Conservation (phyloP, 2,329 filamentous ascomycete genomes). For the Aspergillus sp. region DNA sequence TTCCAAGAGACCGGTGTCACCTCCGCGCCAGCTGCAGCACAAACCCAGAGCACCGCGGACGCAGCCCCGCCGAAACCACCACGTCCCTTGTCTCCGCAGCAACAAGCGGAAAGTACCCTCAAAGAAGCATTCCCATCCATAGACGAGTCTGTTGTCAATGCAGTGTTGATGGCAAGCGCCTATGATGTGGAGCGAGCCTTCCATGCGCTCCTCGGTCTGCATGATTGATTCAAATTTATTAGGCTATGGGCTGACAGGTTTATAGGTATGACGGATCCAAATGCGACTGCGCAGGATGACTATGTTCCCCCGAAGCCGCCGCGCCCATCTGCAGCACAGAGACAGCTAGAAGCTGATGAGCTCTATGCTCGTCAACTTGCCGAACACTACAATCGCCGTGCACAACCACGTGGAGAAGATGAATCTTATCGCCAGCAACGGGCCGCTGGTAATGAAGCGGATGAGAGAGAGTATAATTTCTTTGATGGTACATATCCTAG, state of each 20-base stretch:
- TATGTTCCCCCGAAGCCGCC: slow-evolving; percentile 73
- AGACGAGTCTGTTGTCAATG: slow-evolving; percentile 77
- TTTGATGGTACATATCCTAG: slow-evolving; percentile 62
- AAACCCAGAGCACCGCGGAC: slow-evolving; percentile 28
- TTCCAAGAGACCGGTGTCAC: slow-evolving; percentile 45
- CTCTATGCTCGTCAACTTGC: slow-evolving; percentile 88
- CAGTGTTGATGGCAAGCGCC: slow-evolving; percentile 80
- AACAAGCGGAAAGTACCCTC: slow-evolving; percentile 83
- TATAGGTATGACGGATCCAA: slow-evolving; percentile 75
- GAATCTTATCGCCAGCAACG: slow-evolving; percentile 46
- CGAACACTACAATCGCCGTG: slow-evolving; percentile 71
- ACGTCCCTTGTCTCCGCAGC: slow-evolving; percentile 74
- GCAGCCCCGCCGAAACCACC: slow-evolving; percentile 76
- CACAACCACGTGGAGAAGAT: slow-evolving; percentile 31
- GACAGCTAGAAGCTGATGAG: slow-evolving; percentile 87
- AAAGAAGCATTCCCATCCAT: slow-evolving; percentile 92
- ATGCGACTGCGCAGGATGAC: slow-evolving; percentile 58
- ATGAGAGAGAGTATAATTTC: slow-evolving; percentile 81
- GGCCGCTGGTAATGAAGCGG: slow-evolving; percentile 58
- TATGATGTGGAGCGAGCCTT: slow-evolving; percentile 92
- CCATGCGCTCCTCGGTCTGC: slow-evolving; percentile 81
- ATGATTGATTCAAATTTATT: neutral
- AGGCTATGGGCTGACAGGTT: neutral
- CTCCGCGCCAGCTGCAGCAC: slow-evolving; percentile 25
- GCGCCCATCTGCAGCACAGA: slow-evolving; percentile 68